phyloP scores from a whole-genome alignment of 2,329 filamentous ascomycete species.

The Juglanconis juglandina region DNA sequence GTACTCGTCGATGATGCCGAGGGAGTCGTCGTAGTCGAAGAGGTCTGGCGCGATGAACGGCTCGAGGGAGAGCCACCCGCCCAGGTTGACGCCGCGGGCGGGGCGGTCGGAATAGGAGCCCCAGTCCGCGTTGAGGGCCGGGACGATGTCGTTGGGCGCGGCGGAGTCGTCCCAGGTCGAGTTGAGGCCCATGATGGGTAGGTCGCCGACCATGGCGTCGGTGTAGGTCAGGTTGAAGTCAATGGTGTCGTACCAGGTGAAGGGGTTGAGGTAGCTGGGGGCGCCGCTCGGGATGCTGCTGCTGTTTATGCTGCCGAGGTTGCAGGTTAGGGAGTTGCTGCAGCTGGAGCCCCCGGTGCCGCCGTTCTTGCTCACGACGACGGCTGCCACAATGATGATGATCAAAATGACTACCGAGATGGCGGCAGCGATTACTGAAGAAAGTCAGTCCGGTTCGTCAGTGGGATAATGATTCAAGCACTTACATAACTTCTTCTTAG shows the following conservation, averaged over 20 bases:
- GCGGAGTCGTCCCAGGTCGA: slow-evolving; percentile 81
- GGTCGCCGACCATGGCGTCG: slow-evolving; percentile 72
- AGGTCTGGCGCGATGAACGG: slow-evolving; percentile 94
- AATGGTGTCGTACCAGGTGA: slow-evolving; percentile 82
- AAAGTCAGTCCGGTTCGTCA: slow-evolving; percentile 21
- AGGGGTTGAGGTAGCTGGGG: slow-evolving; percentile 81
- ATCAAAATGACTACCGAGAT: slow-evolving; percentile 54
- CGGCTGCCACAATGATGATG: slow-evolving; percentile 65
- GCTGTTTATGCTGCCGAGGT: slow-evolving; percentile 50
- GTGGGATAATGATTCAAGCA: slow-evolving; percentile 21
- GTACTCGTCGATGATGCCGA: slow-evolving; percentile 82
- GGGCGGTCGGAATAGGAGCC: slow-evolving; percentile 72
- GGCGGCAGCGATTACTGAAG: slow-evolving; percentile 54
- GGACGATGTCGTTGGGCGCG: slow-evolving; percentile 74
- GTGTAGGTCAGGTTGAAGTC: slow-evolving; percentile 97
- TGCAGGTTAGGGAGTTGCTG: slow-evolving; percentile 35
- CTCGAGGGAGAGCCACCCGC: slow-evolving; percentile 90
- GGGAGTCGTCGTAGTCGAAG: slow-evolving; percentile 63
- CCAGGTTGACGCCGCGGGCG: slow-evolving; percentile 86
- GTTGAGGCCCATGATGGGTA: slow-evolving; percentile 89
- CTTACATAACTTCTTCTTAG: slow-evolving; percentile 61
- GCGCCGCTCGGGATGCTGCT: slow-evolving; percentile 59
- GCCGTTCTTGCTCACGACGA: slow-evolving; percentile 64
- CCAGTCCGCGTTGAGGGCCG: slow-evolving; percentile 72
- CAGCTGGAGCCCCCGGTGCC: slow-evolving; percentile 2